A percentile compares a stretch with the other conserved stretches of the same genome.
phyloP scores from a whole-genome alignment of 441 rosid species.

The Bruguiera hainesii region DNA sequence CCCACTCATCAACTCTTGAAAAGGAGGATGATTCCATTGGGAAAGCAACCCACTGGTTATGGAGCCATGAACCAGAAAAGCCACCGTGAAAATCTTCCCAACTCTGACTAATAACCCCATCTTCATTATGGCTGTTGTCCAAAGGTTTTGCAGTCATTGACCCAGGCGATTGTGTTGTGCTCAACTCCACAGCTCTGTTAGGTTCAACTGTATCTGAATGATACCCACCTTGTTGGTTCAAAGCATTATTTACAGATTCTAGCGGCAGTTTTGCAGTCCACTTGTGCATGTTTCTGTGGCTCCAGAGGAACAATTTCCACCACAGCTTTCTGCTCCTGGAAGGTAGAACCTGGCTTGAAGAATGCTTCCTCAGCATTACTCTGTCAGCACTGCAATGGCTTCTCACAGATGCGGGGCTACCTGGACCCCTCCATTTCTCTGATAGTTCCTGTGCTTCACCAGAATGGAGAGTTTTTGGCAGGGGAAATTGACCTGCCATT shows the following conservation, averaged over 20 bases:
- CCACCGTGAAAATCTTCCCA: conserved; percentile 42
- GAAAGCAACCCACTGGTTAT: conserved; percentile 91
- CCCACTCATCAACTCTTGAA: conserved; percentile 84
- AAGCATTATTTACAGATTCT: conserved; percentile 13
- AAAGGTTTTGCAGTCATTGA: conserved; percentile 45
- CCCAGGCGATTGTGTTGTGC: conserved; percentile 43
- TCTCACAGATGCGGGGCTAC: conserved; percentile 51
- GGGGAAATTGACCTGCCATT: conserved; percentile 32
- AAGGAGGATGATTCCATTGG: conserved; percentile 52
- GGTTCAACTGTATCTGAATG: conserved; percentile 78
- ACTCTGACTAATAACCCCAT: conserved; percentile 26
- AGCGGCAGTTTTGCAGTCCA: conserved; percentile 35
- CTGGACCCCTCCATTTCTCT: conserved; percentile 26
- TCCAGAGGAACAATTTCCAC: conserved; percentile 98
- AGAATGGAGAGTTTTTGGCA: conserved; percentile 34
- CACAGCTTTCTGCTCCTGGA: conserved; percentile 78
- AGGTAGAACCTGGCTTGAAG: conserved; percentile 91
- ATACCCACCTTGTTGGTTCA: conserved; percentile 79
- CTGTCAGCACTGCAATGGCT: conserved; percentile 72
- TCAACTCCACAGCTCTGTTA: conserved; percentile 30
- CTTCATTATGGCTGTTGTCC: conserved; percentile 23
- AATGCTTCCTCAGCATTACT: conserved; percentile 90
- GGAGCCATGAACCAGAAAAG: conserved; percentile 63
- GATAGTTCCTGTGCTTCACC: conserved; percentile 37
- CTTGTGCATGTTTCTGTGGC: conserved; percentile 80